Evolutionary conservation across 2,329 filamentous ascomycete genomes (phyloP), one percentile per base, ranked within the genome.

Genomic region (Fusarium sulawesiense): DNA sequence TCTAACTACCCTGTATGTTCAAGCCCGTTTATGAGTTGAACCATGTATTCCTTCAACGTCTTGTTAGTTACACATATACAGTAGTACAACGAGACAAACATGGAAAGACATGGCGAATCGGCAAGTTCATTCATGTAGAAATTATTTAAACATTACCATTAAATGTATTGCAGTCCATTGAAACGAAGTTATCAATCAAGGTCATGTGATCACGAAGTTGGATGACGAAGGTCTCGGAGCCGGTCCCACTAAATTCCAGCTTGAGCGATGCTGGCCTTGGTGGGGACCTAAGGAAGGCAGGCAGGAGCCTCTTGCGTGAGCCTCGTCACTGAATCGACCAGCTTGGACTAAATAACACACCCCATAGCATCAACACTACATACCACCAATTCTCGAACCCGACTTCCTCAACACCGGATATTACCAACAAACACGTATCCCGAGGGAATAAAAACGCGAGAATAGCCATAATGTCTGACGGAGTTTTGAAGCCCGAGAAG

Each of bases 401-500:
- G 30, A 45, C 21, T 49, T 29, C 20, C 27, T 46, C 49, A 41
- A 40, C 49, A 37, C 40, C 40, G n/a, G 20, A 25, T 10, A 48
- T 13, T 32, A 21, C 16, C 32, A 20, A 45, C 13, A 32, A 25
- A 32, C 14, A 44, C 49, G 29, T 11, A 46, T 56, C 21, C 45
- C 30, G 42, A 59, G 55, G 23, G 63, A 65, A 53, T 56, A 46
- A 68, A 34, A 47, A 48, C 49, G 37, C 42, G 32, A 45, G 41
- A 34, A 56, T 45, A 64, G 37, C 50, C 74, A 79, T 58, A 79
- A 97, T 97, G 94, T 92, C 94, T 77, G 92, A 94, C 83, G 89
- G 89, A 82, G 83, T 87, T 78, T 83, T 96, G 82, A 97, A 97
- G 89, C 93, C 95, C 78, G 96, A 99, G 87, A 98, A 97, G 91